Conservation (phyloP, 257 asterid genomes). For the Solanum rostratum region DNA sequence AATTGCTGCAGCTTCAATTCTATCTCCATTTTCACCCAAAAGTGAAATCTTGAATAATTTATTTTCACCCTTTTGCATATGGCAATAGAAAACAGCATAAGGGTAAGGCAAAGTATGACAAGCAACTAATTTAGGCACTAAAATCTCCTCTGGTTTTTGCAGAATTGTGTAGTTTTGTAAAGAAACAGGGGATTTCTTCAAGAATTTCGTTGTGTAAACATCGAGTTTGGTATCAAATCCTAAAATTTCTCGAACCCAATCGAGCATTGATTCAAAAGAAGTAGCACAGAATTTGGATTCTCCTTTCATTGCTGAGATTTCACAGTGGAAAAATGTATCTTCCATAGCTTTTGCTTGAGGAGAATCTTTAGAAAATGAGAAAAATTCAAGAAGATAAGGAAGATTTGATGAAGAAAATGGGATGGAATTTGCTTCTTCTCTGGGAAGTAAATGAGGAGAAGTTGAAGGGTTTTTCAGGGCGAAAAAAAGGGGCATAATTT, state of each 20-base stretch:
- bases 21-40: conserved; percentile 51
- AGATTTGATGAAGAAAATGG: conserved; percentile 50
- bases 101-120: conserved; percentile 86
- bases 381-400: conserved; percentile 27
- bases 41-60: conserved; percentile 42
- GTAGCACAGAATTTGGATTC: conserved; percentile 78
- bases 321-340: conserved; percentile 62
- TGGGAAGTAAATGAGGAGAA: conserved; percentile 52
- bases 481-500: conserved; percentile 41
- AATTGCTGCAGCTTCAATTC: conserved; percentile 56
- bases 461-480: conserved; percentile 31
- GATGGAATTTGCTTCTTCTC: conserved; percentile 50
- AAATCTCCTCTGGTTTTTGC: conserved; percentile 19
- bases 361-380: conserved; percentile 37
- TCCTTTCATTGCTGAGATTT: conserved; percentile 36
- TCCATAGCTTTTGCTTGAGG: conserved; percentile 56
- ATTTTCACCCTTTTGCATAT: conserved; percentile 42
- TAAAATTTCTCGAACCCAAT: conserved; percentile 21
- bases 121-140: conserved; percentile 25
- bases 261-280: conserved; percentile 63
- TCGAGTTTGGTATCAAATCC: conserved; percentile 17
- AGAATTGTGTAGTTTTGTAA: conserved; percentile 57
- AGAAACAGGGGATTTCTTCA: conserved; percentile 8
- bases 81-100: conserved; percentile 73
- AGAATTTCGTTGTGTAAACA: conserved; percentile 37